Conservation (phyloP, 2,329 filamentous ascomycete species). For the Fusarium keratoplasticum region DNA sequence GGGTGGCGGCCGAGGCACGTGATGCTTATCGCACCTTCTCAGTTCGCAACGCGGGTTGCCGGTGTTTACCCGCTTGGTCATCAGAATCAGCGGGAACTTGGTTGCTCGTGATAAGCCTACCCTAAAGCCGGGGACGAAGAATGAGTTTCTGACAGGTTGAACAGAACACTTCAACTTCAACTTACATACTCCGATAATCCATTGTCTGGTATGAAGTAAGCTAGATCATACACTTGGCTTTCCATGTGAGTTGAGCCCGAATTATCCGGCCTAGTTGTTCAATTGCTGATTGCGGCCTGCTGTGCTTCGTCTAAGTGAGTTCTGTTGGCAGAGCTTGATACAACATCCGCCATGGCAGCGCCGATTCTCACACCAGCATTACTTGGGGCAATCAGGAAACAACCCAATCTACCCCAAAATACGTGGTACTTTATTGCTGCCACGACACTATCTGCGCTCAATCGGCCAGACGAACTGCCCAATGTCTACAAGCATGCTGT, state of each 20-base stretch:
- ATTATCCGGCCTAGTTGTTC: not conserved
- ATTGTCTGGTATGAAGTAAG: not conserved
- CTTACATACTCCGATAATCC: not conserved
- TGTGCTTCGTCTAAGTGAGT: not conserved
- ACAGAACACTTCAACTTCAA: not conserved
- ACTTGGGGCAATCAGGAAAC: slow-evolving; percentile 35
- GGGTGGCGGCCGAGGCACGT: slow-evolving; percentile 37
- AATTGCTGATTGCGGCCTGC: not conserved
- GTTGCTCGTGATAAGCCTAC: slow-evolving; percentile 14
- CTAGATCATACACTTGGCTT: not conserved
- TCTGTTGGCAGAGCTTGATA: not conserved
- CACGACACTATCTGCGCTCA: slow-evolving; percentile 39
- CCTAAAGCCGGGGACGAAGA: slow-evolving; percentile 25
- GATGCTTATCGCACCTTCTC: slow-evolving; percentile 22
- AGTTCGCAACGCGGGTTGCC: not conserved
- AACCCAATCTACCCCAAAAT: slow-evolving; percentile 39
- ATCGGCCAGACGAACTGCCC: slow-evolving; percentile 40
- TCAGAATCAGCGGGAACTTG: not conserved
- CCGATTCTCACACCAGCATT: slow-evolving; percentile 41
- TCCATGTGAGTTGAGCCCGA: not conserved
- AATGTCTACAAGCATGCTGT: slow-evolving; percentile 29
- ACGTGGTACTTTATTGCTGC: slow-evolving; percentile 44
- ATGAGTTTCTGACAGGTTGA: not conserved
- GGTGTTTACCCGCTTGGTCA: slow-evolving; percentile 28
- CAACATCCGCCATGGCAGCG: slow-evolving; percentile 16